Evolutionary conservation across 805 yeast genomes (phyloP), one percentile per base, ranked within the genome.

Genomic region (Martiniozyma abietophila): DNA sequence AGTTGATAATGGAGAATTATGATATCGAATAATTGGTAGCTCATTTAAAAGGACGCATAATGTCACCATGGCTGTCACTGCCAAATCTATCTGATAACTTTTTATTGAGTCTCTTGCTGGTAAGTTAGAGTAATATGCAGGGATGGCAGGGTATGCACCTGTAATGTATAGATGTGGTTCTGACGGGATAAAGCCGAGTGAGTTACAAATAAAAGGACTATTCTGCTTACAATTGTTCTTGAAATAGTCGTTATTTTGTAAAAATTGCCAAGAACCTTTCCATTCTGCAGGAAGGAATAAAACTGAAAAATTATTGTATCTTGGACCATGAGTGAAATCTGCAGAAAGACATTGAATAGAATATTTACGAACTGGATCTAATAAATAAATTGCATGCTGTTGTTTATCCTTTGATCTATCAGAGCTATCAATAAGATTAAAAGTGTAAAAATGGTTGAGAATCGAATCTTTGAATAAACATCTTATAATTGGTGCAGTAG

Each of bases 11-110:
- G 69, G 69, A 5, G 77, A 69, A 7, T 73, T 64, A 50, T 75
- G 78, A 57, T 74, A 83, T 45, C 98, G 66, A 15, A 92, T 73
- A 28, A 80, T 70, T 2, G 98, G 98, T 46, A 80, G 83, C 50
- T 88, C 96, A 10, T 94, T 94, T 2, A 92, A 75, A 8, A 80
- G 51, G 6, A 81, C 71, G 63, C 94, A 82, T 17, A 84, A 47
- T 44, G 78, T 74, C 20, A 85, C 74, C 44, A 92, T 62, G 16
- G 84, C 55, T 25, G 70, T 61, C 1, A 89, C 84, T 1, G 81
- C 72, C 33, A 56, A 57, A 14, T 66, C 60, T 11, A 84, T 64
- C 38, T 80, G 79, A 21, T 62, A 64, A 15, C 69, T 64, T 23
- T 75, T 80, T 24, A 59, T 53, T 47, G 92, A 84, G 34, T 68